phyloP scores from a whole-genome alignment of 257 asterid species.

The Solanum ahanhuiri region DNA sequence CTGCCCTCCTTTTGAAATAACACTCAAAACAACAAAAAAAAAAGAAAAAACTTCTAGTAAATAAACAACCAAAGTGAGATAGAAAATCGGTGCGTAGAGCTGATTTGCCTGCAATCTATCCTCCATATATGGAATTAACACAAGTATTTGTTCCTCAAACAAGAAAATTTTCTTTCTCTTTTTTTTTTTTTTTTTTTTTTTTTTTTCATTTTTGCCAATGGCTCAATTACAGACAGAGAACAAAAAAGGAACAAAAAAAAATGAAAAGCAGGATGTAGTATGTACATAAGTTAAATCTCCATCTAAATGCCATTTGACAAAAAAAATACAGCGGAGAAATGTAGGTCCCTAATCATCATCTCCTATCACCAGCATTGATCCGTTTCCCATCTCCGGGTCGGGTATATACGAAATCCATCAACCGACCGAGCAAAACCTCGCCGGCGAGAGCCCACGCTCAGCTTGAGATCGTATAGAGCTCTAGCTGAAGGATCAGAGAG shows the following conservation, averaged over 20 bases:
- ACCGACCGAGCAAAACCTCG: conserved; percentile 2
- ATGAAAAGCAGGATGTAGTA: not conserved
- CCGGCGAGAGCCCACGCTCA: conserved; percentile 16
- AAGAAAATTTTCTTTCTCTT: not conserved
- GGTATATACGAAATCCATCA: conserved; percentile 25
- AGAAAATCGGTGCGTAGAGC: too few relatives aligned
- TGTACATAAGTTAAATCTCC: conserved; percentile 2
- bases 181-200: not conserved
- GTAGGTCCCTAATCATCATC: not conserved
- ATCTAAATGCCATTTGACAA: not conserved
- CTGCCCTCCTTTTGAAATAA: too few relatives aligned
- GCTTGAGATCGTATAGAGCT: conserved; percentile 46
- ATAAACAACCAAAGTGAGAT: too few relatives aligned
- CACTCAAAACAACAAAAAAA: too few relatives aligned
- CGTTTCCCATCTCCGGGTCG: conserved; percentile 87
- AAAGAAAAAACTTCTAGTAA: rapidly evolving
- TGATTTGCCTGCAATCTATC: not conserved
- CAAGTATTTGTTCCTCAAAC: not conserved
- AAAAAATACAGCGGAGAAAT: not conserved
- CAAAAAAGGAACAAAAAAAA: not conserved
- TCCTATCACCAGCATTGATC: conserved; percentile 87
- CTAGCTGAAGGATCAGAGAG: conserved; percentile 77
- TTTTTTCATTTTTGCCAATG: not conserved
- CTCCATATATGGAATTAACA: not conserved
- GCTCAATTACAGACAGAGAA: not conserved